Evolutionary conservation across 495 filamentous ascomycete species (phyloP).

Genomic region (Penicillium salamii): DNA sequence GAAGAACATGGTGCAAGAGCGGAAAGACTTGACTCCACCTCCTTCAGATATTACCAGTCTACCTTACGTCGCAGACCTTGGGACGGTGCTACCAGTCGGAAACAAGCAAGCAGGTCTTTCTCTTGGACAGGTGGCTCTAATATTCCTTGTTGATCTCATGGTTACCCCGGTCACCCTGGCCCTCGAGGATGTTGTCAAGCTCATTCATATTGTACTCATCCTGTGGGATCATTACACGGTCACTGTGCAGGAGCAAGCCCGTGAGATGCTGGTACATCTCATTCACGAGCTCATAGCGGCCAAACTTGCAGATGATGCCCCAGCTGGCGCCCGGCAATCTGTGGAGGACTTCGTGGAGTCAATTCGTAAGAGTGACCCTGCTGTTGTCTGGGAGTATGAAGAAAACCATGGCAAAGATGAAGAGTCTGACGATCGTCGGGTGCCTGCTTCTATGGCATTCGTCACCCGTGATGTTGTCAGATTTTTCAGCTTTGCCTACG

Average conservation of each 20-base stretch:
- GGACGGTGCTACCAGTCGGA: conserved; percentile 74
- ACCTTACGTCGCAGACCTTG: conserved; percentile 86
- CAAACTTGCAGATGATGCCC: conserved; percentile 72
- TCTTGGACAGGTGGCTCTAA: conserved; percentile 86
- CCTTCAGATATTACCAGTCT: conserved; percentile 72
- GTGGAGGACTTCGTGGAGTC: conserved; percentile 90
- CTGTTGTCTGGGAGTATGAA: conserved; percentile 90
- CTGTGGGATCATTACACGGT: conserved; percentile 95
- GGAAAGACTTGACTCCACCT: conserved; percentile 65
- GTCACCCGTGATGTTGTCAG: conserved; percentile 77
- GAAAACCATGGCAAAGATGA: conserved; percentile 78
- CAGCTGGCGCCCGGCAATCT: conserved; percentile 60
- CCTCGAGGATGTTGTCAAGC: conserved; percentile 71
- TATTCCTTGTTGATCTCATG: conserved; percentile 93
- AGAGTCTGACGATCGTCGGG: conserved; percentile 65
- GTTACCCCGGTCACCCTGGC: conserved; percentile 82
- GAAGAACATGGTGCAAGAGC: conserved; percentile 86
- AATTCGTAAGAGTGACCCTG: conserved; percentile 78
- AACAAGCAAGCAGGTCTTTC: conserved; percentile 91
- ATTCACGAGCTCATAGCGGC: conserved; percentile 97
- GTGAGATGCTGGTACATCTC: conserved; percentile 96
- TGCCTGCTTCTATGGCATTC: conserved; percentile 82
- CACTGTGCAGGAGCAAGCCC: conserved; percentile 93
- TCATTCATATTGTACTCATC: conserved; percentile 88
- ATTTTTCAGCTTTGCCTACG: conserved; percentile 80